These are phyloP conservation scores for Daldinia decipiens DNA, from an alignment of 495 filamentous ascomycete genomes.

Conservation along the genomic window DNA sequence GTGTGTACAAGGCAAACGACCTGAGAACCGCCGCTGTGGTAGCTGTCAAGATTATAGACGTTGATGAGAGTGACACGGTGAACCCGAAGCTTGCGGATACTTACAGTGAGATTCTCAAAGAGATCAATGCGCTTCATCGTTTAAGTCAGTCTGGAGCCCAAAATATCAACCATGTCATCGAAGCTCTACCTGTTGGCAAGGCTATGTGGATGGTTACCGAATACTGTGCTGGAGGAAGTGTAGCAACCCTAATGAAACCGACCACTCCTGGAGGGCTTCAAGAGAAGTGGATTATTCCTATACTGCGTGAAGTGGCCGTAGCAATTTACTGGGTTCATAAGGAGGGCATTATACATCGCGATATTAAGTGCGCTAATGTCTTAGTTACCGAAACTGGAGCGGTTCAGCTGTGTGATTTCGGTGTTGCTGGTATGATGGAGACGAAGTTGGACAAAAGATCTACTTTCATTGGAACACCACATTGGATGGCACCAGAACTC, in stretches of 20 bases:
- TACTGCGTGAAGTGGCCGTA: conserved; percentile 85
- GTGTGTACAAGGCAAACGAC: conserved; percentile 85
- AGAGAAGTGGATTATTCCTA: conserved; percentile 90
- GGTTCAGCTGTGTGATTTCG: conserved; percentile 95
- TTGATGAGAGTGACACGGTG: conserved; percentile 84
- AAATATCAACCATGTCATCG: conserved; percentile 91
- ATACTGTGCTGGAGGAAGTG: conserved; percentile 93
- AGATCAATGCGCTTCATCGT: conserved; percentile 85
- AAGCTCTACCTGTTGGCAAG: conserved; percentile 84
- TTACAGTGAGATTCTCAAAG: conserved; percentile 85
- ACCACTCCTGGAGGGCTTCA: conserved; percentile 77
- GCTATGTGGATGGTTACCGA: conserved; percentile 96
- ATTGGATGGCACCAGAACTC: conserved; percentile 98
- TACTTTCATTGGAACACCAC: conserved; percentile 92
- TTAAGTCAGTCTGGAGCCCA: conserved; percentile 84
- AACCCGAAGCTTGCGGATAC: conserved; percentile 80
- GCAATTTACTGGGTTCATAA: conserved; percentile 89
- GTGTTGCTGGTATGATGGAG: conserved; percentile 88
- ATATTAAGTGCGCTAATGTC: conserved; percentile 96
- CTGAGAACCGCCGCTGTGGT: conserved; percentile 71
- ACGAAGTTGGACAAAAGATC: conserved; percentile 84
- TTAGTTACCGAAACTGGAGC: conserved; percentile 87
- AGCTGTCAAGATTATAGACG: conserved; percentile 94
- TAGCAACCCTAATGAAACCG: conserved; percentile 80
- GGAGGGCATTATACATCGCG: conserved; percentile 92